Percentiles rank a stretch among this genome's conserved stretches.
Conservation (phyloP, 2,329 filamentous ascomycete species). For the Ilyonectria mors-panacis region DNA sequence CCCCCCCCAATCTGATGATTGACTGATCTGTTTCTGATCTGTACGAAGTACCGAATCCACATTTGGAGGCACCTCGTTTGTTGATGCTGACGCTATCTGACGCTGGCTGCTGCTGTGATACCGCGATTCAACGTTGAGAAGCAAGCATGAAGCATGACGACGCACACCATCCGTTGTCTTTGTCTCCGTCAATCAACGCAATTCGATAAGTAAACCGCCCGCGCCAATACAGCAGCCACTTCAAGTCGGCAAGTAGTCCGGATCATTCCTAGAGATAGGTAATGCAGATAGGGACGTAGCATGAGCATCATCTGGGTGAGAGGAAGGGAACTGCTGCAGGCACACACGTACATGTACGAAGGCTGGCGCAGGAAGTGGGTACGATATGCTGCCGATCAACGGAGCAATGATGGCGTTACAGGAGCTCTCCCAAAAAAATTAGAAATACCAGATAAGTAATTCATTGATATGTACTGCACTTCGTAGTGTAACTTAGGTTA, state of each 20-base stretch:
- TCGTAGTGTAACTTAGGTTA: too few species aligned
- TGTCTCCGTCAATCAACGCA: conserved; percentile 10
- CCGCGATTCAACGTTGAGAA: conserved; percentile 24
- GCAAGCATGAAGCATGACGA: conserved; percentile 18
- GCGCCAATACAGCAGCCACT: background rate
- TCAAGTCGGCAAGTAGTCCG: background rate
- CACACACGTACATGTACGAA: background rate
- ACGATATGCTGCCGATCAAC: too few species aligned
- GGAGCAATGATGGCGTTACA: too few species aligned
- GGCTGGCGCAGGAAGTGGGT: too few species aligned
- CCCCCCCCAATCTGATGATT: background rate
- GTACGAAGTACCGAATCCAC: background rate
- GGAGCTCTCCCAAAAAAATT: too few species aligned
- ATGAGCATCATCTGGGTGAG: background rate
- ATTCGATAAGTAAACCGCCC: conserved; percentile 15
- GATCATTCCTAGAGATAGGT: conserved; percentile 1
- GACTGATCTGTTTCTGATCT: background rate
- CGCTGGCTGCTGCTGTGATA: conserved; percentile 8
- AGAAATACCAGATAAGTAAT: too few species aligned
- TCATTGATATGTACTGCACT: too few species aligned
- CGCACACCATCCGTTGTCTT: conserved; percentile 11
- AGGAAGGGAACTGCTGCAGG: conserved; percentile 26
- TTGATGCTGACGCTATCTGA: conserved; percentile 23
- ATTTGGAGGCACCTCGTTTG: conserved; percentile 9
- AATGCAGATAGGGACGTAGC: conserved; percentile 15